Evolutionary conservation across 2,329 filamentous ascomycete species (phyloP), one percentile per base, ranked within the genome.

Genomic region (Colletotrichum phormii): DNA sequence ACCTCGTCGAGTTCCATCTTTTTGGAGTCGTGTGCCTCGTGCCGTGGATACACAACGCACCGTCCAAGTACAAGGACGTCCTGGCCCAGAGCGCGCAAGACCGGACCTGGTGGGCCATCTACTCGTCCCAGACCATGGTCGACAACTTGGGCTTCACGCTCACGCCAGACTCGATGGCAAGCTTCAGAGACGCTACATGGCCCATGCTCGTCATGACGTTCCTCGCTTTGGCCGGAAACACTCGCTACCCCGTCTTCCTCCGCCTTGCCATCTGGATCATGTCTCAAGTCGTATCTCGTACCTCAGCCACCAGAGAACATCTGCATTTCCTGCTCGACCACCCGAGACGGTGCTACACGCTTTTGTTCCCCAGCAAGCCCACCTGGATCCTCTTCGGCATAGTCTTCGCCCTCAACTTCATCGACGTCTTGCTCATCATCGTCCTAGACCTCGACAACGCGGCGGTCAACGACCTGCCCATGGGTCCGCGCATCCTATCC

Each of bases 341-440:
- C 77, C 91, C 90, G 0, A 85, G 90, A 58, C 83, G 90, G 7
- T 91, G 89, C 75, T 92, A 90, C 76, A 91, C 89, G 4, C 85
- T 90, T 3, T 84, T 92, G 4, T 92, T 92, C 75, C 90, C 89
- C 0, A 84, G 86, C 37, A 80, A 81, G n/a, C 86, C 89, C 9
- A 92, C 90, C 0, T 91, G 89, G 89, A 87, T 86, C 75, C 83
- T 91, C 0, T 82, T 88, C 3, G 79, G 82, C 31, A 85, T 86
- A 33, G 82, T 91, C 3, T 74, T 89, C 8, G 77, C 82, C 3
- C 83, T 91, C 15, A 91, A 90, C 76, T 81, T 85, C 12, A 80
- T 88, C 53, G 89, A 91, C 77, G 82, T 88, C 8, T 78, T 91
- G 2, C 82, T 91, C 31, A 90, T 91, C 73, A 78, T 87, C 18